Evolutionary conservation across 106 monocot genomes (phyloP).

Genomic region (Acorus gramineus): DNA sequence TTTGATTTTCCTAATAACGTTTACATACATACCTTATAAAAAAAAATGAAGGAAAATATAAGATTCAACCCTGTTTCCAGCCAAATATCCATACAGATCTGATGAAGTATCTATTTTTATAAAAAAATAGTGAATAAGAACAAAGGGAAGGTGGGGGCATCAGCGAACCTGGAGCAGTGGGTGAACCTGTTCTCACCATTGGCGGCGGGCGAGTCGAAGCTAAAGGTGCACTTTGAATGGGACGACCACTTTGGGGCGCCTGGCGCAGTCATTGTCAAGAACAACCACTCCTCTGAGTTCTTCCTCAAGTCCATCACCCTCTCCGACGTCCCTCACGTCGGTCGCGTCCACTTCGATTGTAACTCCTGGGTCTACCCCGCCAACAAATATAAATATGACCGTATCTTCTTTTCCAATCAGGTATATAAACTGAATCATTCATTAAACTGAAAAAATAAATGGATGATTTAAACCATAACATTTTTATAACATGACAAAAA

Average conservation of each 20-base stretch:
- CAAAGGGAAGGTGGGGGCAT: conserved; percentile 23
- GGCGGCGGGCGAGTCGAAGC: conserved; percentile 24
- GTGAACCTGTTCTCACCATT: conserved; percentile 10
- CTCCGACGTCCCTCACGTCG: conserved; percentile 20
- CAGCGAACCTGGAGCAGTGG: conserved; percentile 29
- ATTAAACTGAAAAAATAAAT: no score
- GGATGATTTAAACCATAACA: no score
- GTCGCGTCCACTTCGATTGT: conserved; percentile 41
- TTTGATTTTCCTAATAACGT: no score
- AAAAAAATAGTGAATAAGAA: conserved; percentile 25
- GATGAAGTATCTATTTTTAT: background rate
- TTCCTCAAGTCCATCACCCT: conserved; percentile 57
- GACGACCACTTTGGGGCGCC: conserved; percentile 29
- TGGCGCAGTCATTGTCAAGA: conserved; percentile 56
- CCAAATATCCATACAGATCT: no score
- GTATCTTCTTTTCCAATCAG: conserved; percentile 60
- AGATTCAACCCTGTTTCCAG: no score
- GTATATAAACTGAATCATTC: conserved; percentile 1
- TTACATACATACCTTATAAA: no score
- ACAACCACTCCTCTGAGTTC: conserved; percentile 46
- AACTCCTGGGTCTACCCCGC: conserved; percentile 75
- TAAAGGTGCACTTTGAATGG: conserved; percentile 33
- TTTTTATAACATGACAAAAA: no score
- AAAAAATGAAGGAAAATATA: no score
- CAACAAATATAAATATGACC: conserved; percentile 39